A percentile compares a stretch with the other conserved stretches of the same genome.
These are phyloP conservation scores for Apiospora arundinis DNA, from an alignment of 2,329 filamentous ascomycete species.

Conservation along the genomic window DNA sequence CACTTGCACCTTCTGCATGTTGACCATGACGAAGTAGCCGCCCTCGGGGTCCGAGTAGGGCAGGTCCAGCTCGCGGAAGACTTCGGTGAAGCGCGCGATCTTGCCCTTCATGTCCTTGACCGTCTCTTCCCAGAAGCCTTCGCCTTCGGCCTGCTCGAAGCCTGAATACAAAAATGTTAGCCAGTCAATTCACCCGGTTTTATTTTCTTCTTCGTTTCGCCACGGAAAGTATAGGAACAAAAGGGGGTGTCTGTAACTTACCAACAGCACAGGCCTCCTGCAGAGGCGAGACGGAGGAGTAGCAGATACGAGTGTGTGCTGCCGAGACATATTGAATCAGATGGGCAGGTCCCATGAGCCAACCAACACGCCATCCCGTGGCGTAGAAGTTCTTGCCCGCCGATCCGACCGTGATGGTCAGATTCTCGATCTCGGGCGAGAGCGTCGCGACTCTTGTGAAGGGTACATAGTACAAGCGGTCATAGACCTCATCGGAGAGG, in stretches of 20 bases:
- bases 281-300: conserved; percentile 88
- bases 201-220: background rate
- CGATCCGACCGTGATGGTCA: conserved; percentile 93
- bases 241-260: conserved; percentile 31
- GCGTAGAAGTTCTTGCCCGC: conserved; percentile 99
- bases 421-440: conserved; percentile 84
- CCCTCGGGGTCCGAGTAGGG: conserved; percentile 93
- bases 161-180: conserved; percentile 43
- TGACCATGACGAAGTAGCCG: conserved; percentile 96
- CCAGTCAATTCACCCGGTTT: background rate
- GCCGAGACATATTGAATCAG: conserved; percentile 91
- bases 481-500: conserved; percentile 91
- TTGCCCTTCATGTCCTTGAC: conserved; percentile 89
- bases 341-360: conserved; percentile 87
- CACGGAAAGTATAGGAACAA: too few relatives aligned
- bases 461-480: conserved; percentile 91
- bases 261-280: conserved; percentile 93
- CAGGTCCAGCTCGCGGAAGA: conserved; percentile 77
- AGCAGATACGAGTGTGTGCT: conserved; percentile 96
- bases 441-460: conserved; percentile 93
- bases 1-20: conserved; percentile 85
- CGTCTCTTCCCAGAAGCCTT: conserved; percentile 87
- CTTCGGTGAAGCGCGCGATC: conserved; percentile 83
- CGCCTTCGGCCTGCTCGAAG: conserved; percentile 85
- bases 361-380: conserved; percentile 95